Base-by-base conservation (phyloP, 202 grass and related monocot species). In the Musa balbisiana region DNA sequence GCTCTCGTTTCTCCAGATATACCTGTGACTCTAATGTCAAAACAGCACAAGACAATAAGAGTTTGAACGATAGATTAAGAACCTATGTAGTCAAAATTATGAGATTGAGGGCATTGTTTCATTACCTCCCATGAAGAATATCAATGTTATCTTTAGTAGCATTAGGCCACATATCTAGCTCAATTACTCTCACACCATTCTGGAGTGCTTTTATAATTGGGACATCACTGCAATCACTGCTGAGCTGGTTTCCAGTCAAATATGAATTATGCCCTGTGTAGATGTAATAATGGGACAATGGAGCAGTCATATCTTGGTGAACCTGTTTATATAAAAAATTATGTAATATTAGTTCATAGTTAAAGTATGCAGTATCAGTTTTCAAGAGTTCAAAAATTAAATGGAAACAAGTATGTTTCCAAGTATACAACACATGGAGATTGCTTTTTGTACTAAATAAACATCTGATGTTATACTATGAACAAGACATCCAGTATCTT, bases 261-360 rank as follows among this genome's bases (percentile, higher is more conserved):
- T 92, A 98, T 5, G 88, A 98, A 83, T 98, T 98, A 81, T 98
- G 95, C n/a, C 95, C 91, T 10, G 95, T 98, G 86, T 89, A 85
- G 87, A 98, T 92, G 82, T 87, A 98, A 76, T 98, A 98, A 65
- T 92, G 91, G 19, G 95, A 94, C 55, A 98, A 69, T 16, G 95
- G 95, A 55, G 83, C 91, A n/a, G 69, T 90, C 95, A 98, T 98
- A 79, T 98, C 89, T 9, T 98, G 95, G 69, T 94, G 83, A 83
- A 94, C 87, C 95, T 94, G 95, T 33, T 70, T 20, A 70, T 8
- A 70, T 43, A 43, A 43, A 43, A 43, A 43, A 43, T 43, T 43
- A 43, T 43, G 33, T 43, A 43, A 43, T 43, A 43, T 43, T 43
- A 43, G 33, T 43, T 43, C 33, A 43, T 5, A 43, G 33, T 6